Percentiles rank a stretch among this genome's conserved stretches.
Conservation (phyloP, 129 eudicot genomes). For the Flaveria brownii region DNA sequence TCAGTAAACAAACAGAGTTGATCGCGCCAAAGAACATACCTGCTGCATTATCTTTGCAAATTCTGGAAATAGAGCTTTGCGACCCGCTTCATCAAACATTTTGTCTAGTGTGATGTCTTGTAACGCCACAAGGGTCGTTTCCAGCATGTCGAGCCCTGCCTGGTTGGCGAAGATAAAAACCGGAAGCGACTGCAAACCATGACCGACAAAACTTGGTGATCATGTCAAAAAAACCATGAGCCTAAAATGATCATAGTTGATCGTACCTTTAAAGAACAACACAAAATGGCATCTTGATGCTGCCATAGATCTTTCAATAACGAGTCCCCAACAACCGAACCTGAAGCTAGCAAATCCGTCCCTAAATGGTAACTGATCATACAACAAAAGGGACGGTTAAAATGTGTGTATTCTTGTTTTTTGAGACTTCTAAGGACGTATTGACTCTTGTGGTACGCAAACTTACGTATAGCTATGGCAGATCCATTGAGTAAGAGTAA, state of each 20-base stretch:
- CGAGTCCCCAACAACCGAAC: slow-evolving; percentile 55
- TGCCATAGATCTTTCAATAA: slow-evolving; percentile 89
- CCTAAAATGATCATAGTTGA: not conserved
- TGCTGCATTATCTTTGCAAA: slow-evolving; percentile 94
- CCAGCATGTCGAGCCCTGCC: slow-evolving; percentile 97
- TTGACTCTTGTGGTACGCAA: not conserved
- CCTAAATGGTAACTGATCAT: slow-evolving; percentile 75
- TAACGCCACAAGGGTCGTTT: slow-evolving; percentile 84
- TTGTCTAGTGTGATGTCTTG: slow-evolving; percentile 89
- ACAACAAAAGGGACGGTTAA: slow-evolving; percentile 11
- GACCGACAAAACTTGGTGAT: not conserved
- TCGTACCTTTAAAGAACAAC: slow-evolving; percentile 91
- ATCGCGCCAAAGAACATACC: slow-evolving; percentile 41
- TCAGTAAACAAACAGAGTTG: too few species aligned
- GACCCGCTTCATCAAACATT: slow-evolving; percentile 86
- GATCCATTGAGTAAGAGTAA: slow-evolving; percentile 85
- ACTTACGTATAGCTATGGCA: slow-evolving; percentile 90
- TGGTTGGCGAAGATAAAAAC: slow-evolving; percentile 90
- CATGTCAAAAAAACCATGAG: too few species aligned
- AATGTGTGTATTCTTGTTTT: not conserved
- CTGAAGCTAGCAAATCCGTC: slow-evolving; percentile 61
- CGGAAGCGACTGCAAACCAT: slow-evolving; percentile 65
- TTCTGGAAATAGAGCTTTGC: slow-evolving; percentile 69
- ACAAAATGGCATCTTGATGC: slow-evolving; percentile 91
- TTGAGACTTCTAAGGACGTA: not conserved